A percentile compares a stretch with the other conserved stretches of the same genome.
Evolutionary conservation across 2,329 filamentous ascomycete genomes (phyloP).

Genomic region (Trichoderma pleuroti): DNA sequence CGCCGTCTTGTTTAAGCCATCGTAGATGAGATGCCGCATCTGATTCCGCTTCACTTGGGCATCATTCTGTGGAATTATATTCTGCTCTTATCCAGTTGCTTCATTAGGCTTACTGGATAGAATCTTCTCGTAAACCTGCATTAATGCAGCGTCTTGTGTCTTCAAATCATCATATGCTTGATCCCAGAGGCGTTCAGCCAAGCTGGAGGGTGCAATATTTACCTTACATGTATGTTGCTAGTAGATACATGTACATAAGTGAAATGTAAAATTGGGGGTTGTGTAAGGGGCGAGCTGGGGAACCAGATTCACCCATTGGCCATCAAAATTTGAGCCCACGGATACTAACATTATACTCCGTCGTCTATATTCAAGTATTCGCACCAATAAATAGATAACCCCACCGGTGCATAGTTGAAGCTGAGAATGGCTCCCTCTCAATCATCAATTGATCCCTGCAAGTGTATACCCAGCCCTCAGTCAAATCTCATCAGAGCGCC

Average conservation of each 20-base stretch:
- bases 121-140: constrained; percentile 25
- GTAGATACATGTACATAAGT: too few species aligned
- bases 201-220: too few species aligned
- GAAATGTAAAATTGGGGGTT: background rate
- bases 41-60: constrained; percentile 21
- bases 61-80: constrained; percentile 11
- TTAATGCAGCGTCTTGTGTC: constrained; percentile 17
- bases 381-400: background rate
- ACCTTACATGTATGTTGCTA: too few species aligned
- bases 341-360: background rate
- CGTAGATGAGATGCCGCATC: constrained; percentile 31
- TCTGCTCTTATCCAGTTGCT: background rate
- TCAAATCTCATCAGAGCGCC: background rate
- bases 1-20: constrained; percentile 29
- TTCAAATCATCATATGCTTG: constrained; percentile 24
- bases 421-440: background rate
- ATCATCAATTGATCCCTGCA: background rate
- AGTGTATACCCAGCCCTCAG: background rate
- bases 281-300: background rate
- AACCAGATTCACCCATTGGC: background rate
- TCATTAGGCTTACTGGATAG: constrained; percentile 20
- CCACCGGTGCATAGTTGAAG: background rate
- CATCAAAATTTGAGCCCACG: background rate
- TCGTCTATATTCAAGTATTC: background rate
- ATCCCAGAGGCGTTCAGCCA: constrained; percentile 22